Conservation (phyloP, 1,284 basidiomycete species). For the Sporisorium scitamineum region DNA sequence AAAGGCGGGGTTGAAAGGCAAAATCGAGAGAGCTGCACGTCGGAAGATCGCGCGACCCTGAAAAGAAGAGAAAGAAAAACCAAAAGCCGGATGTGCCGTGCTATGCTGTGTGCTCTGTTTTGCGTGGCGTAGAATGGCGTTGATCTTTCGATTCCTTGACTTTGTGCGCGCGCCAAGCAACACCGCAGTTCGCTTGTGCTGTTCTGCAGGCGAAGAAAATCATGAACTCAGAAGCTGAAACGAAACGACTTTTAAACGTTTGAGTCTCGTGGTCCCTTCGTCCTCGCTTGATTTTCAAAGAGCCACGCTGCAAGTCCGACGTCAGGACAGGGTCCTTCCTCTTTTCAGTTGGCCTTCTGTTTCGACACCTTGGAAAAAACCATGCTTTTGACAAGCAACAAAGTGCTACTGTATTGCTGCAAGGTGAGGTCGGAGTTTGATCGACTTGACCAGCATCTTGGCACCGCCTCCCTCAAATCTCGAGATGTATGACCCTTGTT, state of each 20-base stretch:
- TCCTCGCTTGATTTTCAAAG: not conserved
- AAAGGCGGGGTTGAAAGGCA: not conserved
- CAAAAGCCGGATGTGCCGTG: no score
- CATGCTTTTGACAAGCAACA: not conserved
- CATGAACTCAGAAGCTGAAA: not conserved
- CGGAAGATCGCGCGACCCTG: not conserved
- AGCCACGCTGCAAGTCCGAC: slow-evolving; percentile 30
- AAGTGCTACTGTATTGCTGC: not conserved
- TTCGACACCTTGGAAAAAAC: not conserved
- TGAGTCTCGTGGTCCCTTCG: not conserved
- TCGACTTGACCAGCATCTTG: slow-evolving; percentile 1
- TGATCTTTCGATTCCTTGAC: no score
- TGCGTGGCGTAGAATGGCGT: not conserved
- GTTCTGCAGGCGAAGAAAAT: slow-evolving; percentile 4
- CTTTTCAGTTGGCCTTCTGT: not conserved
- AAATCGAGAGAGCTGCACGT: not conserved
- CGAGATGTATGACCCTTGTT: no score
- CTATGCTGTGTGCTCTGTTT: no score
- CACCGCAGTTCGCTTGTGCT: not conserved
- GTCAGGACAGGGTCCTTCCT: slow-evolving; percentile 27
- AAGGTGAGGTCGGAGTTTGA: not conserved
- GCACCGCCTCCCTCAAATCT: not conserved
- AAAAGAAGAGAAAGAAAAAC: not conserved
- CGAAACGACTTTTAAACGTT: not conserved
- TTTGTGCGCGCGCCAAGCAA: not conserved